Evolutionary conservation across 495 filamentous ascomycete genomes (phyloP).

Genomic region (Aspergillus hancockii): DNA sequence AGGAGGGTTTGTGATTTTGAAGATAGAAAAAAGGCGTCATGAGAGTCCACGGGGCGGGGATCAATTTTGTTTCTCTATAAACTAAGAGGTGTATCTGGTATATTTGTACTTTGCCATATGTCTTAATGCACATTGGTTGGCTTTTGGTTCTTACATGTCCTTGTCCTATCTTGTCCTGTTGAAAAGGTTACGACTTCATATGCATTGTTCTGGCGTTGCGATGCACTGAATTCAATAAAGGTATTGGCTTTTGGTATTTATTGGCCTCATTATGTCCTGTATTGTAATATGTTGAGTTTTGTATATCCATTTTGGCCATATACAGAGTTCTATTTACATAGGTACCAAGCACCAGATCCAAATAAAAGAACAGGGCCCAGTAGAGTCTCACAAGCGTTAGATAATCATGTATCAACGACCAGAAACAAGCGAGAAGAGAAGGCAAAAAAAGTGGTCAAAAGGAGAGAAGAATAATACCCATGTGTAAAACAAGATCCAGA

Average conservation of each 20-base stretch:
- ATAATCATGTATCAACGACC: neutral
- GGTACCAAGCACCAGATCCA: neutral
- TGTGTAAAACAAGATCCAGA: neutral
- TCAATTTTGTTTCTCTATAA: constrained; percentile 14
- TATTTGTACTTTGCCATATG: constrained; percentile 1
- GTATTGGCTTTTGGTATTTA: neutral
- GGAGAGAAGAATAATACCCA: neutral
- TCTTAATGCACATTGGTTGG: neutral
- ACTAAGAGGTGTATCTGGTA: neutral
- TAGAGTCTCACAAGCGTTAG: neutral
- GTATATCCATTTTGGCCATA: constrained; percentile 1
- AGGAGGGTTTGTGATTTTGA: constrained; percentile 20
- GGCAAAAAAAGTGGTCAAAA: constrained; percentile 21
- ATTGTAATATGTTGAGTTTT: neutral
- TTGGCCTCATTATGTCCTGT: neutral
- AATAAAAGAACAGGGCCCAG: neutral
- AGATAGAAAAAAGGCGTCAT: constrained; percentile 2
- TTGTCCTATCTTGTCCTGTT: neutral
- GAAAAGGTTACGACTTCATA: constrained; percentile 12
- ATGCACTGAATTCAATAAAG: constrained; percentile 2
- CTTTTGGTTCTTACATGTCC: neutral
- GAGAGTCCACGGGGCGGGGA: neutral
- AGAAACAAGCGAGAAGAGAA: constrained; percentile 16
- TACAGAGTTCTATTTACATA: constrained; percentile 3
- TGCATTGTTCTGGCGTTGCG: constrained; percentile 23